These are phyloP conservation scores for Aureobasidium leucospermi DNA, from an alignment of 2,329 filamentous ascomycete species.

Conservation along the genomic window DNA sequence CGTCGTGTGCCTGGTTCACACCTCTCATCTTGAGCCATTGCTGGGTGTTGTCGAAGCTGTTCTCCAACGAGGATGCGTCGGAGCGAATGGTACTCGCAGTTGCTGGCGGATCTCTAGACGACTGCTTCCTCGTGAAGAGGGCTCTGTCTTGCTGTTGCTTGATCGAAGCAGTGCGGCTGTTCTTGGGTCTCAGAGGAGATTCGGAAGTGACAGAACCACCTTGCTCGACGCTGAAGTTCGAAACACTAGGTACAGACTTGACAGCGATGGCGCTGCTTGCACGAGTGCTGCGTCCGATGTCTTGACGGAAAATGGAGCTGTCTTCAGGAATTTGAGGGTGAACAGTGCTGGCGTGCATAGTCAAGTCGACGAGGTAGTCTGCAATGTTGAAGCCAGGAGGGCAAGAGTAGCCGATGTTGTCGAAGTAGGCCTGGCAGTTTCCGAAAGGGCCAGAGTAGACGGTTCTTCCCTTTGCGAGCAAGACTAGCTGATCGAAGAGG, in stretches of 20 bases:
- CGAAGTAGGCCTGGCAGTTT: conserved; percentile 87
- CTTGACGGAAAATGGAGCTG: conserved; percentile 43
- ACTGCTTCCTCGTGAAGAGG: conserved; percentile 77
- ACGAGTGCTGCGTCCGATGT: conserved; percentile 59
- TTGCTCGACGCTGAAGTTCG: conserved; percentile 56
- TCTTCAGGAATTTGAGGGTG: conserved; percentile 49
- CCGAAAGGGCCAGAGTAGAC: conserved; percentile 91
- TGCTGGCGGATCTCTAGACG: conserved; percentile 34
- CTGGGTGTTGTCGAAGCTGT: conserved; percentile 44
- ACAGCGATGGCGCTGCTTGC: conserved; percentile 82
- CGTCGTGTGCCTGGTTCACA: conserved; percentile 53
- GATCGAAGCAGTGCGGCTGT: conserved; percentile 70
- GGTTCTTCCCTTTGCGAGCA: conserved; percentile 79
- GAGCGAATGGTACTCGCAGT: conserved; percentile 44
- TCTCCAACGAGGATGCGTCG: conserved; percentile 46
- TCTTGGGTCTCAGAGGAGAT: conserved; percentile 57
- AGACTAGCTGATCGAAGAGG: conserved; percentile 86
- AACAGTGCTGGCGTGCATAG: conserved; percentile 78
- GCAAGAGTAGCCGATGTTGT: conserved; percentile 83
- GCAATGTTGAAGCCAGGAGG: conserved; percentile 98
- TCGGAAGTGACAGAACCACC: conserved; percentile 51
- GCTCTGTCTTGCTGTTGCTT: conserved; percentile 81
- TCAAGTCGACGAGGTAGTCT: conserved; percentile 93
- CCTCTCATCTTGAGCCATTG: conserved; percentile 54
- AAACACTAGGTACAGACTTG: conserved; percentile 83